Evolutionary conservation across 169 alveolate genomes (phyloP).

Genomic region (Eimeria praecox): DNA sequence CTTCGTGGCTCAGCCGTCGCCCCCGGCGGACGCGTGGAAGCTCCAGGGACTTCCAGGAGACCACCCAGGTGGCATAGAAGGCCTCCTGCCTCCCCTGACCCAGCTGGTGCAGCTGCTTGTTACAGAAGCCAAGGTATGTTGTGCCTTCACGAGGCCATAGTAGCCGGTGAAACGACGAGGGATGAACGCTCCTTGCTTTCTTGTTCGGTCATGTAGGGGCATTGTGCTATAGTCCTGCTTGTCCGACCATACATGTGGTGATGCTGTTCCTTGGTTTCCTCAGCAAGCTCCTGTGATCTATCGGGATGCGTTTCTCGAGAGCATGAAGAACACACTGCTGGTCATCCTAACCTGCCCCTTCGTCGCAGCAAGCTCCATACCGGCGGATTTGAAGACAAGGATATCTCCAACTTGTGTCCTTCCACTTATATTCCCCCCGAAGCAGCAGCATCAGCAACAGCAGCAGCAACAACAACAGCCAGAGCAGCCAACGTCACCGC

Average conservation of each 20-base stretch:
- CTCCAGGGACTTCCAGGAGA: not conserved
- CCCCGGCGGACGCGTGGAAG: not conserved
- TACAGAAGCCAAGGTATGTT: constrained; percentile 68
- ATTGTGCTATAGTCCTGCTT: not conserved
- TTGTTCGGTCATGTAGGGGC: not conserved
- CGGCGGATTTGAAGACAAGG: constrained; percentile 55
- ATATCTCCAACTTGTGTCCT: constrained; percentile 42
- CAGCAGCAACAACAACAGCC: constrained; percentile 69
- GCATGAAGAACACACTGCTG: constrained; percentile 78
- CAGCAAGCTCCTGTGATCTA: constrained; percentile 80
- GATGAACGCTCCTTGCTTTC: not conserved
- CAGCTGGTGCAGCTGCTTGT: constrained; percentile 80
- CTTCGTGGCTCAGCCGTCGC: constrained; percentile 1
- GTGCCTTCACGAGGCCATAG: not conserved
- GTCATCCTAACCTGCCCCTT: constrained; percentile 80
- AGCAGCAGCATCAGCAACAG: constrained; percentile 75
- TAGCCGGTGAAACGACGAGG: not conserved
- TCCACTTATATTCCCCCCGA: not conserved
- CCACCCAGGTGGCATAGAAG: constrained; percentile 68
- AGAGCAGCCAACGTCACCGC: not conserved
- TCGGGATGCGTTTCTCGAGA: constrained; percentile 79
- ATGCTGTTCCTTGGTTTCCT: not conserved
- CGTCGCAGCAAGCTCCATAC: constrained; percentile 53
- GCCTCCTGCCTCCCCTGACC: constrained; percentile 72
- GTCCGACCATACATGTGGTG: constrained; percentile 1